Conservation (phyloP, 164 flowering plant species). For the Litsea cubeba region DNA sequence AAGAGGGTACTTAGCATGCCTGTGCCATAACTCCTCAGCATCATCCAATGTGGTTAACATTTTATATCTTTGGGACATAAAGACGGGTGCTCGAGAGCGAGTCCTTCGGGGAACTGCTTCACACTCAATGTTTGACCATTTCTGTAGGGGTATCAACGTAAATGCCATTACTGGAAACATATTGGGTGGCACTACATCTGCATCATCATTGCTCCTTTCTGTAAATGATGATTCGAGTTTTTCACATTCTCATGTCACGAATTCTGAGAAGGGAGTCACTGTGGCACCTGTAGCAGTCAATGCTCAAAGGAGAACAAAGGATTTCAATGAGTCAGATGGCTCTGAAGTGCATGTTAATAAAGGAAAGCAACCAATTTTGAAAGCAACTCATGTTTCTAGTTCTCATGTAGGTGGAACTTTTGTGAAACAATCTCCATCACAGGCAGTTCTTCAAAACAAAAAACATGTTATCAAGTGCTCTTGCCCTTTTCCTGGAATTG, state of each 20-base stretch:
- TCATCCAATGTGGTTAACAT: conserved; percentile 43
- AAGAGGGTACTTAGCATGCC: conserved; percentile 86
- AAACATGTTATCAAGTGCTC: conserved; percentile 54
- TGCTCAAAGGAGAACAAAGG: conserved; percentile 10
- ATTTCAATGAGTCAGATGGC: conserved; percentile 17
- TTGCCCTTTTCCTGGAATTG: conserved; percentile 81
- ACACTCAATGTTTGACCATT: conserved; percentile 86
- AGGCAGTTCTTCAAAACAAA: conserved; percentile 17
- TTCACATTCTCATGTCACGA: conserved; percentile 23
- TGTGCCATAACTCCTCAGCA: conserved; percentile 45
- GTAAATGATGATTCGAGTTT: conserved; percentile 38
- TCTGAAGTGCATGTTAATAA: conserved; percentile 22
- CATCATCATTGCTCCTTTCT: conserved; percentile 58
- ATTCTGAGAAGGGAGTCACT: conserved; percentile 27
- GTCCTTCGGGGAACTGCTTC: conserved; percentile 86
- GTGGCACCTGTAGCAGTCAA: conserved; percentile 6
- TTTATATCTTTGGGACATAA: conserved; percentile 88
- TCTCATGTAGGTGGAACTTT: conserved; percentile 7
- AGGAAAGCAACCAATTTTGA: conserved; percentile 14
- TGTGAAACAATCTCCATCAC: conserved; percentile 13
- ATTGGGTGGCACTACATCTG: conserved; percentile 56
- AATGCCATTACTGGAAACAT: conserved; percentile 35
- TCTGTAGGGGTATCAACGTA: conserved; percentile 47
- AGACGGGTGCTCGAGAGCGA: conserved; percentile 91
- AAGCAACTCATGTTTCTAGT: conserved; percentile 3